These are phyloP conservation scores for Aspergillus steynii DNA, from an alignment of 495 filamentous ascomycete genomes.

Conservation along the genomic window DNA sequence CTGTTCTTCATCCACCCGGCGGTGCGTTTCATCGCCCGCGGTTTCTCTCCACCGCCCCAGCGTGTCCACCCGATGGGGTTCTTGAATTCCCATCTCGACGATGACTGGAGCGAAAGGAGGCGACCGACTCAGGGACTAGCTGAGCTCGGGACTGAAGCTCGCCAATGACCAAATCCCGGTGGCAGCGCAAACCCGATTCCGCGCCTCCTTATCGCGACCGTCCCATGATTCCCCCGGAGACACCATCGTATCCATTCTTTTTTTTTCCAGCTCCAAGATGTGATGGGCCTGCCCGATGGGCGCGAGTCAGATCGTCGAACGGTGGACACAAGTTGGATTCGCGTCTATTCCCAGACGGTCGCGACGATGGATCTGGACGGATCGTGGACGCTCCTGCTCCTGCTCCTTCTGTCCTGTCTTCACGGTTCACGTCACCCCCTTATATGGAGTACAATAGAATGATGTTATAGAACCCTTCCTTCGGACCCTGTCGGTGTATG, in stretches of 20 bases:
- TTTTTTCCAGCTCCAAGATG: neutral
- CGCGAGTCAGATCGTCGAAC: neutral
- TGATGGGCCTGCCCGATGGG: neutral
- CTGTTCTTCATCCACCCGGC: neutral
- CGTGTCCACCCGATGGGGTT: neutral
- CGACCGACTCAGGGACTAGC: neutral
- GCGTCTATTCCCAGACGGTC: neutral
- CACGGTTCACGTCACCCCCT: neutral
- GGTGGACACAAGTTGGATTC: neutral
- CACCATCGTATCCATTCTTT: neutral
- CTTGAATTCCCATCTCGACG: neutral
- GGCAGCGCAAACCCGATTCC: neutral
- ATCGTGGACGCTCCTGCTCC: neutral
- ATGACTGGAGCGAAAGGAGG: neutral
- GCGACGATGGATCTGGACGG: neutral
- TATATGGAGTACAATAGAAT: too few relatives aligned
- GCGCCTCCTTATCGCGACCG: neutral
- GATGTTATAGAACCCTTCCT: neutral
- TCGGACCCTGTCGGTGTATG: neutral
- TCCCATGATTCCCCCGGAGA: neutral
- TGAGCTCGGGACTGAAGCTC: neutral
- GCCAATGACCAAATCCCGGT: neutral
- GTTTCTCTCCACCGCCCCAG: slow-evolving; percentile 3
- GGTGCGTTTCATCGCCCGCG: slow-evolving; percentile 3
- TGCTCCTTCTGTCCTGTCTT: neutral